Conservation (phyloP, 2,329 filamentous ascomycete genomes). For the Gnomoniopsis sp. region DNA sequence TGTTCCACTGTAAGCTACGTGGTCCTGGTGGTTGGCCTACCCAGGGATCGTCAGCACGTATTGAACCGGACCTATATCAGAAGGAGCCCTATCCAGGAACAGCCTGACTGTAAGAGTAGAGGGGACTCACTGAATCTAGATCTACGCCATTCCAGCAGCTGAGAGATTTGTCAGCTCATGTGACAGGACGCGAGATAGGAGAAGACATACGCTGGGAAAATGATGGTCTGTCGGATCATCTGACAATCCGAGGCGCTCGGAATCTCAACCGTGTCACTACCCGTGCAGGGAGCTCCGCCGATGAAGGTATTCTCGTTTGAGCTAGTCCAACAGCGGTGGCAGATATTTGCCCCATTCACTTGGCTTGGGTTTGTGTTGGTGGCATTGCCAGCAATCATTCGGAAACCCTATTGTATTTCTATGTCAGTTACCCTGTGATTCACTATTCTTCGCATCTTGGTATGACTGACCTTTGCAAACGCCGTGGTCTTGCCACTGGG, state of each 20-base stretch:
- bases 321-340: slow-evolving; percentile 45
- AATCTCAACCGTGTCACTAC: slow-evolving; percentile 47
- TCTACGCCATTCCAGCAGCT: slow-evolving; percentile 16
- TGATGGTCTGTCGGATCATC: slow-evolving; percentile 52
- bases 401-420: slow-evolving; percentile 35
- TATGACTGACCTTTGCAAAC: slow-evolving; percentile 33
- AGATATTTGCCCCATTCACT: slow-evolving; percentile 38
- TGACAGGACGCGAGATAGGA: slow-evolving; percentile 32
- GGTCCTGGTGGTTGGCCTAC: slow-evolving; percentile 27
- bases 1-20: slow-evolving; percentile 43
- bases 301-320: slow-evolving; percentile 43
- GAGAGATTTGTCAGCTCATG: no score
- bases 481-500: slow-evolving; percentile 39
- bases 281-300: slow-evolving; percentile 47
- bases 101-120: no score
- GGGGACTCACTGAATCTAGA: no score
- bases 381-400: slow-evolving; percentile 43
- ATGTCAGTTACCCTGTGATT: no score
- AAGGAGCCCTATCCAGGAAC: no score
- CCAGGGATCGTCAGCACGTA: no score
- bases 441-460: no score
- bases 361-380: slow-evolving; percentile 38
- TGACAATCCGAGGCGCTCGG: slow-evolving; percentile 42
- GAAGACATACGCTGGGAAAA: slow-evolving; percentile 37
- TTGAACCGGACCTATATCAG: no score